A percentile compares a stretch with the other conserved stretches of the same genome.
Evolutionary conservation across 1,284 basidiomycete genomes (phyloP).

Genomic region (Melampsora medusae): DNA sequence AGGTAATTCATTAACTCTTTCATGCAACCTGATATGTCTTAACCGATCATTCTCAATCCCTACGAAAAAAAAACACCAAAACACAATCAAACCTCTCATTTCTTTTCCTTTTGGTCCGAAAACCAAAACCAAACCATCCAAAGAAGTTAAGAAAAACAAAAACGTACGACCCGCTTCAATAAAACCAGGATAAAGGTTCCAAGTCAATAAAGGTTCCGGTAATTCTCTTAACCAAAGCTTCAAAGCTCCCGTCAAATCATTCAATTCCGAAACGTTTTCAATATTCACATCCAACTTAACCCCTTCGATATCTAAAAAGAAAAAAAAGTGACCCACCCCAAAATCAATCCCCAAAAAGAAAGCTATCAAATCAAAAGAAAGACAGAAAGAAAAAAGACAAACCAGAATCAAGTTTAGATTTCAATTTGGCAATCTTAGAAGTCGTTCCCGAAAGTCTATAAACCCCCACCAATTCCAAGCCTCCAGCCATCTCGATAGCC

Average conservation of each 20-base stretch:
- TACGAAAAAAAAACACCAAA: conserved; percentile 52
- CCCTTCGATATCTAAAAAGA: conserved; percentile 69
- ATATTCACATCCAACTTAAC: conserved; percentile 75
- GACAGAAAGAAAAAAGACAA: conserved; percentile 49
- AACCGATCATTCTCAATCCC: conserved; percentile 89
- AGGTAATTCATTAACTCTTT: conserved; percentile 93
- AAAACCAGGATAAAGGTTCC: conserved; percentile 79
- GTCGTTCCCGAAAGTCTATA: conserved; percentile 91
- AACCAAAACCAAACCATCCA: no score
- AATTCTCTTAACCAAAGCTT: conserved; percentile 97
- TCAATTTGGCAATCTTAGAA: conserved; percentile 79
- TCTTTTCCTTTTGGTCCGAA: no score
- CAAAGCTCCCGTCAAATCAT: conserved; percentile 85
- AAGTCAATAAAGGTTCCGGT: conserved; percentile 88
- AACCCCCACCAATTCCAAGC: conserved; percentile 79
- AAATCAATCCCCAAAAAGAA: no score
- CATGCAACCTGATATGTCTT: conserved; percentile 89
- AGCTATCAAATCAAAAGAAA: background rate
- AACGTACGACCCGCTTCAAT: conserved; percentile 82
- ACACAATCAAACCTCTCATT: no score
- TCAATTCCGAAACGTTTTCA: conserved; percentile 90
- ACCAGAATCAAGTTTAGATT: conserved; percentile 83
- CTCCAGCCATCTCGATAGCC: conserved; percentile 82
- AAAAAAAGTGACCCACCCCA: conserved; percentile 18
- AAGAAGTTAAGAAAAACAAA: conserved; percentile 10